Conservation (phyloP, 2,329 filamentous ascomycete genomes). For the Xylariomycetidae sp. region DNA sequence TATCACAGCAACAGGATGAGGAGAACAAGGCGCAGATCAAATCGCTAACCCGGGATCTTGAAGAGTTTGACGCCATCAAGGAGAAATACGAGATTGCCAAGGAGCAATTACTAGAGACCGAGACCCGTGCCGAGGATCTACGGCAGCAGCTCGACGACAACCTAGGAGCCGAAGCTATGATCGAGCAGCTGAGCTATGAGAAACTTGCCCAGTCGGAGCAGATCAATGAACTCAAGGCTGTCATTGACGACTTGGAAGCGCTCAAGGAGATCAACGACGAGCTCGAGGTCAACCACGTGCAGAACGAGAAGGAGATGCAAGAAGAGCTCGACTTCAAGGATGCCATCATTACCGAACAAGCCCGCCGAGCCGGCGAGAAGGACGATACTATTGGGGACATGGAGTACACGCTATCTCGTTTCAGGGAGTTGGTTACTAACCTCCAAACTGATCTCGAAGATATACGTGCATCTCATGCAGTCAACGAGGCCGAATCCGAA, state of each 20-base stretch:
- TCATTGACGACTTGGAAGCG: slow-evolving; percentile 82
- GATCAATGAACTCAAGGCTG: slow-evolving; percentile 74
- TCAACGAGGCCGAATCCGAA: slow-evolving; percentile 88
- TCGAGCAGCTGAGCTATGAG: slow-evolving; percentile 84
- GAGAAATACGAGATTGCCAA: slow-evolving; percentile 66
- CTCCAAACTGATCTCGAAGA: slow-evolving; percentile 86
- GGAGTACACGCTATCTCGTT: slow-evolving; percentile 83
- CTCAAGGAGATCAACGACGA: slow-evolving; percentile 93
- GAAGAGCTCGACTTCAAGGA: slow-evolving; percentile 90
- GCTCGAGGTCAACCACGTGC: slow-evolving; percentile 86
- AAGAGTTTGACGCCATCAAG: slow-evolving; percentile 62
- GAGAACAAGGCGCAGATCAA: slow-evolving; percentile 74
- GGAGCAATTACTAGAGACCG: slow-evolving; percentile 67
- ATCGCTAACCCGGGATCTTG: slow-evolving; percentile 66
- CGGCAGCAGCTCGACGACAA: slow-evolving; percentile 88
- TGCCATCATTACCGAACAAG: slow-evolving; percentile 75
- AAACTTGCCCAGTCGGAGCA: slow-evolving; percentile 80
- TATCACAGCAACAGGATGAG: slow-evolving; percentile 79
- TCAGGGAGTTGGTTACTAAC: slow-evolving; percentile 82
- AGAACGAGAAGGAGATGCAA: slow-evolving; percentile 90
- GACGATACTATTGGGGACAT: slow-evolving; percentile 79
- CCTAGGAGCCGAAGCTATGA: slow-evolving; percentile 85
- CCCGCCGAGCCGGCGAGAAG: slow-evolving; percentile 67
- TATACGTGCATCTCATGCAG: slow-evolving; percentile 84
- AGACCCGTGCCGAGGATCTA: slow-evolving; percentile 77